phyloP scores from a whole-genome alignment of 176 grass and related monocot species.

The Zoysia pacifica region DNA sequence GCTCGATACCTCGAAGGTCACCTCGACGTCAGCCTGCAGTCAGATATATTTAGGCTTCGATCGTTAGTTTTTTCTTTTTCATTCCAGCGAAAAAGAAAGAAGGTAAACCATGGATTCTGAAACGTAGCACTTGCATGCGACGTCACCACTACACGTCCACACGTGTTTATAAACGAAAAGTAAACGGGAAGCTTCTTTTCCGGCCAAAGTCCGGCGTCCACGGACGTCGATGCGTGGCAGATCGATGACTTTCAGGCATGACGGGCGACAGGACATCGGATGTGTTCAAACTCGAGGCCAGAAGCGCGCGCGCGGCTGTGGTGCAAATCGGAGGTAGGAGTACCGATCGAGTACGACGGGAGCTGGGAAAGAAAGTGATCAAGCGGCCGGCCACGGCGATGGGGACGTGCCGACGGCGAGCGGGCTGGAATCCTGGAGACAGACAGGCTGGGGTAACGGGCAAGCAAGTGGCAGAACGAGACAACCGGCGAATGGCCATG shows the following conservation, averaged over 20 bases:
- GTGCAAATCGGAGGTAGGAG: neutral
- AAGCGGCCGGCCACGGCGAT: neutral
- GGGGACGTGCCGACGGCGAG: neutral
- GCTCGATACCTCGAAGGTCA: constrained; percentile 53
- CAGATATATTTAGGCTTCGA: neutral
- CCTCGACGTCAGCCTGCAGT: constrained; percentile 66
- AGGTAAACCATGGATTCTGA: neutral
- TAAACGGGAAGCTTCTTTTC: neutral
- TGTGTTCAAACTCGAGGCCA: neutral
- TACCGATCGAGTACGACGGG: too few relatives aligned
- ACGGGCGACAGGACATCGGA: neutral
- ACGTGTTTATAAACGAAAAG: neutral
- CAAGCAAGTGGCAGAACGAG: neutral
- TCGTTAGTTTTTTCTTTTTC: neutral
- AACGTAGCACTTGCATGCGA: neutral
- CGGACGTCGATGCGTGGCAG: neutral
- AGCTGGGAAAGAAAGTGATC: neutral
- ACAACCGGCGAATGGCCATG: constrained; percentile 21
- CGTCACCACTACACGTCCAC: neutral
- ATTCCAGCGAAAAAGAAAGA: neutral
- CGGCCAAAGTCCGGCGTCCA: neutral
- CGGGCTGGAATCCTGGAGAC: neutral
- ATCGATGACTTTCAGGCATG: neutral
- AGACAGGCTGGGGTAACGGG: neutral
- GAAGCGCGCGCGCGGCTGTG: neutral